These are phyloP conservation scores for Sarocladiaceae sp. DNA, from an alignment of 2,329 filamentous ascomycete genomes.

Conservation along the genomic window DNA sequence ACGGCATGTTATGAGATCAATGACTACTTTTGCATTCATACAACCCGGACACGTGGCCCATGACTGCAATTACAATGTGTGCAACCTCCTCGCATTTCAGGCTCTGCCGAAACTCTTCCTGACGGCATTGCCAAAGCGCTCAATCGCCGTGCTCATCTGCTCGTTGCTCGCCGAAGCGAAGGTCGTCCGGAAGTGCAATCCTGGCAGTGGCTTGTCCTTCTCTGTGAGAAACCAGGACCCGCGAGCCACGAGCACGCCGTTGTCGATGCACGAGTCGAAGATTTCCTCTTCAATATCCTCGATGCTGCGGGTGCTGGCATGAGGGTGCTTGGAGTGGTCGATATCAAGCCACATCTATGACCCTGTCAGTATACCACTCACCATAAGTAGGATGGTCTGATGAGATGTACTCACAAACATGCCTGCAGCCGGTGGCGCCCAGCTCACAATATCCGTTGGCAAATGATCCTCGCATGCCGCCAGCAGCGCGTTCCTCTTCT, in stretches of 20 bases:
- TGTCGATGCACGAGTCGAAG: constrained; percentile 68
- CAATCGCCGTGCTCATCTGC: constrained; percentile 66
- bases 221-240: constrained; percentile 91
- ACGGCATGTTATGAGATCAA: neutral
- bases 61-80: too few species aligned
- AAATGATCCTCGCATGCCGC: constrained; percentile 73
- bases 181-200: constrained; percentile 83
- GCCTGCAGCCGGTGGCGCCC: constrained; percentile 74
- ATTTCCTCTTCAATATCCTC: constrained; percentile 77
- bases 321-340: constrained; percentile 60
- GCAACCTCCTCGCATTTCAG: neutral
- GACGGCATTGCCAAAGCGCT: constrained; percentile 69
- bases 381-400: neutral
- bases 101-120: constrained; percentile 46
- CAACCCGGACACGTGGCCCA: too few species aligned
- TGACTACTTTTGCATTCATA: neutral
- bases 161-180: constrained; percentile 73
- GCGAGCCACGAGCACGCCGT: constrained; percentile 72
- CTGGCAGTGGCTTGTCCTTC: constrained; percentile 48
- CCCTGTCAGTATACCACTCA: constrained; percentile 4
- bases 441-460: constrained; percentile 67
- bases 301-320: constrained; percentile 44
- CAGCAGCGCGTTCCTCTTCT: constrained; percentile 69
- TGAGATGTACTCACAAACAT: constrained; percentile 73
- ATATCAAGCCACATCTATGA: constrained; percentile 65